Conservation (phyloP, 495 filamentous ascomycete species). For the Immersiella caudata region DNA sequence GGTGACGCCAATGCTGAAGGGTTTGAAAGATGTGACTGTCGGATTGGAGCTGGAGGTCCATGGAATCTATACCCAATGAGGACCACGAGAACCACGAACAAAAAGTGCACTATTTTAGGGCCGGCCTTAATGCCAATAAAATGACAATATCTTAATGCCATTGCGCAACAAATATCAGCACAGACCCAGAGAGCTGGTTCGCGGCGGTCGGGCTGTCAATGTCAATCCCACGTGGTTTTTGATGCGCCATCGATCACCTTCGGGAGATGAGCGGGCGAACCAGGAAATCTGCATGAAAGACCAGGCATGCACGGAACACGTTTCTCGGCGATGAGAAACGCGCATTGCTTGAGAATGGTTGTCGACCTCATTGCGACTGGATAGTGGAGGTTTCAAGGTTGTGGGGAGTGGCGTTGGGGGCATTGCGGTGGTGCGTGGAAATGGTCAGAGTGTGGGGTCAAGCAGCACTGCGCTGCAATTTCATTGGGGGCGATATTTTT, state of each 20-base stretch:
- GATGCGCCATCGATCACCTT: background rate
- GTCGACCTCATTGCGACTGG: background rate
- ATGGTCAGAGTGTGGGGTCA: background rate
- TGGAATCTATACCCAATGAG: no score
- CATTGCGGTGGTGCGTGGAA: background rate
- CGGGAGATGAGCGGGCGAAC: background rate
- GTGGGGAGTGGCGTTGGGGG: background rate
- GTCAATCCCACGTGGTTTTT: background rate
- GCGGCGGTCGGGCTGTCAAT: background rate
- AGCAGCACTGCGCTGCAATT: background rate
- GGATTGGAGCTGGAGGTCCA: no score
- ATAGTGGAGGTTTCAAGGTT: background rate
- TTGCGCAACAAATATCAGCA: background rate
- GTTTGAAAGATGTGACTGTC: background rate
- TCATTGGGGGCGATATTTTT: background rate
- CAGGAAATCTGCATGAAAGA: background rate
- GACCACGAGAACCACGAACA: no score
- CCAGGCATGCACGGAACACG: background rate
- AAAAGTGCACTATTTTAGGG: no score
- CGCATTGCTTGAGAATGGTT: background rate
- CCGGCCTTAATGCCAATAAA: no score
- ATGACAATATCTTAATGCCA: background rate
- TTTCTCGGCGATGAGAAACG: background rate
- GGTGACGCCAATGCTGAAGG: no score
- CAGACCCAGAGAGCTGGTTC: background rate